Evolutionary conservation across 345 rosid species (phyloP).

Genomic region (Sonneratia alba): DNA sequence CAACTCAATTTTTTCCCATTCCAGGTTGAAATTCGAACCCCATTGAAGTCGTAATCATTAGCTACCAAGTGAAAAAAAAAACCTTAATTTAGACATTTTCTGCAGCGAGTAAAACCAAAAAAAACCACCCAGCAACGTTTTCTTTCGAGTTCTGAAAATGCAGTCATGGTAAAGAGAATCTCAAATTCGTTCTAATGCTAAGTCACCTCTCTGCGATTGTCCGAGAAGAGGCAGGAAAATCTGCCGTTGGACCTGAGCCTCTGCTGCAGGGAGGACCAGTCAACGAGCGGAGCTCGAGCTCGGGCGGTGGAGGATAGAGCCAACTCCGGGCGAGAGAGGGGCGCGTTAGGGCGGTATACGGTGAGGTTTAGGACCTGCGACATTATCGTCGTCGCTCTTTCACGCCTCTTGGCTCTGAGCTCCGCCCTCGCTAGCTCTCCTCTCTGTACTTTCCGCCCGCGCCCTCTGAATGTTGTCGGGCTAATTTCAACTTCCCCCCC

Average conservation of each 20-base stretch:
- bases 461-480: too few relatives aligned
- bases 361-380: slow-evolving; percentile 5
- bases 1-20: background rate
- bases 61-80: background rate
- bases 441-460: too few relatives aligned
- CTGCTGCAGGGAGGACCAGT: slow-evolving; percentile 34
- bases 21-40: background rate
- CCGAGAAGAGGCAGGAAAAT: slow-evolving; percentile 67
- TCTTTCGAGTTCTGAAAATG: background rate
- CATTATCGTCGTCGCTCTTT: slow-evolving; percentile 6
- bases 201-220: slow-evolving; percentile 51
- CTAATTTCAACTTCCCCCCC: too few relatives aligned
- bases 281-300: slow-evolving; percentile 7
- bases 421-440: too few relatives aligned
- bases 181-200: background rate
- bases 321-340: slow-evolving; percentile 17
- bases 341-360: slow-evolving; percentile 22
- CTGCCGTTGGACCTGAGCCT: slow-evolving; percentile 39
- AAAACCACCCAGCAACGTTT: background rate
- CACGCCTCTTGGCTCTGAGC: too few relatives aligned
- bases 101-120: background rate
- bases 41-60: background rate
- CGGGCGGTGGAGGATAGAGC: background rate
- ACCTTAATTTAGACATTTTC: background rate
- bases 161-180: background rate